A percentile compares a stretch with the other conserved stretches of the same genome.
Conservation (phyloP, 2,329 filamentous ascomycete species). For the Metarhizium album region DNA sequence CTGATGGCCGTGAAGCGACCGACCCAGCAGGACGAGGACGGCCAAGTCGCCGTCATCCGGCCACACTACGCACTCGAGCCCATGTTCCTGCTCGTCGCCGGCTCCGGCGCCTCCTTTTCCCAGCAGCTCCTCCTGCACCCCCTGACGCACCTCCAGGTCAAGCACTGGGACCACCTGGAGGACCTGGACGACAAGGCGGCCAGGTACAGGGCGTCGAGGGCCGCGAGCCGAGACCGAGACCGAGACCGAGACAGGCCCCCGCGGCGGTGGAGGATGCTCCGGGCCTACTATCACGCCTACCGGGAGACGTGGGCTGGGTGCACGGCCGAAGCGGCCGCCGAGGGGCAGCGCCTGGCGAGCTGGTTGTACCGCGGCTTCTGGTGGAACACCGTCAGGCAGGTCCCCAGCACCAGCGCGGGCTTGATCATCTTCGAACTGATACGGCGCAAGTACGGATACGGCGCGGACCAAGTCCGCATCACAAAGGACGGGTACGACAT, state of each 20-base stretch:
- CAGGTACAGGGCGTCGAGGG: constrained; percentile 27
- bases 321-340: constrained; percentile 40
- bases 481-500: constrained; percentile 63
- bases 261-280: constrained; percentile 41
- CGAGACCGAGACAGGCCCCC: constrained; percentile 22
- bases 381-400: constrained; percentile 61
- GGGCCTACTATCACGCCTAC: constrained; percentile 61
- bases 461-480: constrained; percentile 52
- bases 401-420: constrained; percentile 66
- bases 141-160: constrained; percentile 56
- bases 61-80: constrained; percentile 71
- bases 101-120: constrained; percentile 54
- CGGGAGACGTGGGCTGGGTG: constrained; percentile 55
- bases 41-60: constrained; percentile 40
- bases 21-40: constrained; percentile 10
- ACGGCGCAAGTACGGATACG: constrained; percentile 58
- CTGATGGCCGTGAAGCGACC: constrained; percentile 37
- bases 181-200: constrained; percentile 54
- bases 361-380: constrained; percentile 67
- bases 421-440: constrained; percentile 72
- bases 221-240: constrained; percentile 20
- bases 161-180: constrained; percentile 64
- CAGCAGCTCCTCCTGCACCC: constrained; percentile 65
- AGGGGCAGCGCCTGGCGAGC: constrained; percentile 43
- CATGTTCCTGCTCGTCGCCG: constrained; percentile 57